phyloP scores from a whole-genome alignment of 768 basidiomycete genomes.

The Lentinula guzmanii region DNA sequence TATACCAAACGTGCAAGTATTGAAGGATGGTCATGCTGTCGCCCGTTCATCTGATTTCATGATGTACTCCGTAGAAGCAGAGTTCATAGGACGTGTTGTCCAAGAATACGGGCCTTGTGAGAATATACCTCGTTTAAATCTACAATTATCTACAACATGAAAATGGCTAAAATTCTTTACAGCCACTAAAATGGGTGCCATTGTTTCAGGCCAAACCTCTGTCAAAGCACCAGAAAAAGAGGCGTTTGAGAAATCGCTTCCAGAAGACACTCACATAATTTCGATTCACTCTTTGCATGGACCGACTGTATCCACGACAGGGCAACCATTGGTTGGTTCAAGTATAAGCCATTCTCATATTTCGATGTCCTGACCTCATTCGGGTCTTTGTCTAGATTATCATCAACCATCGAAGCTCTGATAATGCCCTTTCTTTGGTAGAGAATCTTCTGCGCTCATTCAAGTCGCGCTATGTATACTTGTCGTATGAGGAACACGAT shows the following conservation, averaged over 20 bases:
- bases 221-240: conserved; percentile 91
- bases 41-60: conserved; percentile 89
- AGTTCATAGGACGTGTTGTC: conserved; percentile 79
- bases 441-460: conserved; percentile 79
- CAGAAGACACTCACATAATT: conserved; percentile 80
- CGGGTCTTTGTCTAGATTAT: conserved; percentile 54
- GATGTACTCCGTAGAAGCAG: conserved; percentile 93
- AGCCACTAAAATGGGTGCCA: conserved; percentile 91
- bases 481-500: conserved; percentile 97
- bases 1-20: conserved; percentile 56
- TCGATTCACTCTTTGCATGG: conserved; percentile 96
- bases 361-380: not conserved
- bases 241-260: conserved; percentile 87
- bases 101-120: conserved; percentile 86
- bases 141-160: not conserved
- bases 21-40: conserved; percentile 81
- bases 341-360: not conserved
- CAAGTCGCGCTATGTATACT: conserved; percentile 80
- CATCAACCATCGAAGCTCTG: conserved; percentile 78
- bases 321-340: conserved; percentile 77
- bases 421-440: conserved; percentile 68
- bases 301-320: conserved; percentile 79
- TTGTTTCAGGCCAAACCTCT: conserved; percentile 94
- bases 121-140: conserved; percentile 19
- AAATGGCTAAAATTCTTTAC: not conserved